A percentile compares a stretch with the other conserved stretches of the same genome.
phyloP scores from a whole-genome alignment of 192 early-diverging fungal species.

The Backusella tarrabulga region DNA sequence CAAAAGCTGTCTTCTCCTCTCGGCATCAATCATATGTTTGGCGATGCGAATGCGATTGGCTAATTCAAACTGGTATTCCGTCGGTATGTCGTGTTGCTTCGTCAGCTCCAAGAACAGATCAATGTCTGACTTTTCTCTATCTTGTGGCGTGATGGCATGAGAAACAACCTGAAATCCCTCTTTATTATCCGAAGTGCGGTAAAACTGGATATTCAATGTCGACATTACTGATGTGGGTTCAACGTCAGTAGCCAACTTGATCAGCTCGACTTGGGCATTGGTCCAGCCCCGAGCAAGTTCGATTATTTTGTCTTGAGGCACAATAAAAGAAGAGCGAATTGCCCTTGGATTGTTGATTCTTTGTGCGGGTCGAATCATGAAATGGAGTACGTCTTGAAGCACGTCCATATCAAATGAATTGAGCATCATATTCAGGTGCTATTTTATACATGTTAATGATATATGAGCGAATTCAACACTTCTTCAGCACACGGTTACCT shows the following conservation, averaged over 20 bases:
- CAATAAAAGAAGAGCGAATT: conserved; percentile 53
- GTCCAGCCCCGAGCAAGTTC: conserved; percentile 66
- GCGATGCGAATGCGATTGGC: conserved; percentile 81
- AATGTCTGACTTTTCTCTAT: not conserved
- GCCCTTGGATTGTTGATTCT: conserved; percentile 83
- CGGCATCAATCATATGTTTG: conserved; percentile 47
- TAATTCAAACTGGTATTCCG: conserved; percentile 74
- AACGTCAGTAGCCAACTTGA: conserved; percentile 30
- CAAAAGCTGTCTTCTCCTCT: conserved; percentile 58
- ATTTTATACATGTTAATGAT: conserved; percentile 17
- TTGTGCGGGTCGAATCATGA: conserved; percentile 87
- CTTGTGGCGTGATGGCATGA: conserved; percentile 47
- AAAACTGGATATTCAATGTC: conserved; percentile 62
- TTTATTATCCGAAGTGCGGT: conserved; percentile 39
- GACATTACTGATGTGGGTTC: conserved; percentile 41
- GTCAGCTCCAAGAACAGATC: conserved; percentile 47
- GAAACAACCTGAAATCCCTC: conserved; percentile 27
- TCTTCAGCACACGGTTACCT: conserved; percentile 51
- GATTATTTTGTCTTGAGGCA: conserved; percentile 55
- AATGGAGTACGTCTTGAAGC: conserved; percentile 70
- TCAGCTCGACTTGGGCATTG: conserved; percentile 8
- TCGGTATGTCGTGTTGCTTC: conserved; percentile 65
- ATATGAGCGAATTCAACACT: not conserved
- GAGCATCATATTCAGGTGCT: conserved; percentile 83
- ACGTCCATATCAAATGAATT: conserved; percentile 78